phyloP scores from a whole-genome alignment of 73 alveolate species.

The Effrenium voratum region DNA sequence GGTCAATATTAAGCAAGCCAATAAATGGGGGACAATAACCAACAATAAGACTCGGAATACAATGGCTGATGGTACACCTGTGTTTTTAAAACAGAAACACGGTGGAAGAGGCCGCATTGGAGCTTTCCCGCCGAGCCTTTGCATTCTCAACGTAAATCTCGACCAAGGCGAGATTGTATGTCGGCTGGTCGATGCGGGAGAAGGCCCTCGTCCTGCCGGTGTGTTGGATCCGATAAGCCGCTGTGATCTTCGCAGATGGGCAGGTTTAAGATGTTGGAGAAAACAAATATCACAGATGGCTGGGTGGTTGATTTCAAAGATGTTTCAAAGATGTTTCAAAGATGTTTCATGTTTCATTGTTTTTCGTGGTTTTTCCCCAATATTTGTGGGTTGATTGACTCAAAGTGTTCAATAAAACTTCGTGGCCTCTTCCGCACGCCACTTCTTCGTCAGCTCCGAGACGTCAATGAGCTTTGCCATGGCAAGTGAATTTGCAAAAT shows the following conservation, averaged over 20 bases:
- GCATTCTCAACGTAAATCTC: background rate
- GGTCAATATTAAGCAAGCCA: background rate
- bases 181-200: background rate
- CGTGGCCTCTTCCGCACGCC: no score
- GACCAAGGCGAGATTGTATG: background rate
- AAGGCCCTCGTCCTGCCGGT: background rate
- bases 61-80: no score
- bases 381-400: no score
- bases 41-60: background rate
- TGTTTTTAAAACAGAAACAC: no score
- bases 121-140: background rate
- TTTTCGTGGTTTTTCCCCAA: no score
- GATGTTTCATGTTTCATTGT: no score
- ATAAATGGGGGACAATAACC: background rate
- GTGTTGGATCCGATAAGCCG: background rate
- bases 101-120: no score
- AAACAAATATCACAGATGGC: background rate
- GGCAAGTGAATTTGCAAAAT: no score
- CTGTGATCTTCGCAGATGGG: background rate
- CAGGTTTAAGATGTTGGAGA: background rate
- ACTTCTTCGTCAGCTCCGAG: no score
- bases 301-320: background rate
- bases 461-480: no score
- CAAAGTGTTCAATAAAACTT: no score
- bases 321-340: background rate